These are phyloP conservation scores for Beauveria caledonica DNA, from an alignment of 2,329 filamentous ascomycete species.

Conservation along the genomic window DNA sequence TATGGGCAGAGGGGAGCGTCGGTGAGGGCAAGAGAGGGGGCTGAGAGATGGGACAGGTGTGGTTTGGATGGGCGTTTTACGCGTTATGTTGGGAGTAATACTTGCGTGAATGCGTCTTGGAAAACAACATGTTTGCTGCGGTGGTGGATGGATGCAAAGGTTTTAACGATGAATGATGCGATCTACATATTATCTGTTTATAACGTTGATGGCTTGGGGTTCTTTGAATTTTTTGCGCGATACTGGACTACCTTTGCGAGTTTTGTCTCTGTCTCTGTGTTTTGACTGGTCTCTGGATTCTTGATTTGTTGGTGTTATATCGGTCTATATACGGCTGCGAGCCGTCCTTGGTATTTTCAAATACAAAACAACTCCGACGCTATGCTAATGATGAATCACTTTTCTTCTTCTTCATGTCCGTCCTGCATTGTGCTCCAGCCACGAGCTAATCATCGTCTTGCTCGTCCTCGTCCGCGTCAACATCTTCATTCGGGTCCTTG, in stretches of 20 bases:
- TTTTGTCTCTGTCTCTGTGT: not conserved
- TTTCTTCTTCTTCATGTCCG: not conserved
- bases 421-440: not conserved
- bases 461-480: conserved; percentile 33
- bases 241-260: not conserved
- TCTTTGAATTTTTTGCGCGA: not conserved
- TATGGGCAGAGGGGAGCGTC: conserved; percentile 14
- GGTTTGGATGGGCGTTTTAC: not conserved
- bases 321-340: not conserved
- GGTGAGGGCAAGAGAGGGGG: not conserved
- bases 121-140: not conserved
- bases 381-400: conserved; percentile 26
- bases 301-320: not conserved
- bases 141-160: not conserved
- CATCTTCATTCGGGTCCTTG: conserved; percentile 63
- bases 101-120: not conserved
- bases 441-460: conserved; percentile 21
- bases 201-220: not conserved
- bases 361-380: conserved; percentile 31
- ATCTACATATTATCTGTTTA: not conserved
- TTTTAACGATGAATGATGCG: conserved; percentile 4
- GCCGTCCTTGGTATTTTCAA: conserved; percentile 3
- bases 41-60: conserved; percentile 3
- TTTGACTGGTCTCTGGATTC: not conserved
- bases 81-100: not conserved